These are phyloP conservation scores for Backusella tuberculispora DNA, from an alignment of 192 early-diverging fungal genomes.

Conservation along the genomic window DNA sequence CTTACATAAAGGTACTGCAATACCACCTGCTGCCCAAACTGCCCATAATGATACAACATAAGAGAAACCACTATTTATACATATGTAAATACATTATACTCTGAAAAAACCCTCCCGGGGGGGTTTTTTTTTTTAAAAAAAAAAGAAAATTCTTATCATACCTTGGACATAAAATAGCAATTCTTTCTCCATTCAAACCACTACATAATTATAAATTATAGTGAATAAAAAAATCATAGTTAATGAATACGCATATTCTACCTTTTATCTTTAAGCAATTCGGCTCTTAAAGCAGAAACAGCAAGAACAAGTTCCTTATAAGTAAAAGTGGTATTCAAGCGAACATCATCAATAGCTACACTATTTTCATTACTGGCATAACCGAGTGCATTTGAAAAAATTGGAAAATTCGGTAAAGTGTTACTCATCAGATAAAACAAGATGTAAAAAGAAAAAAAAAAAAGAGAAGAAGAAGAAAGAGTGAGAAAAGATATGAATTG, in stretches of 20 bases:
- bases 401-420: constrained; percentile 39
- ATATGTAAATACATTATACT: constrained; percentile 35
- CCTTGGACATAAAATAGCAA: constrained; percentile 51
- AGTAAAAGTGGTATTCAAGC: constrained; percentile 25
- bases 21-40: constrained; percentile 79
- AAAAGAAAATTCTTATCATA: neutral
- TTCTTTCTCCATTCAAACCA: constrained; percentile 35
- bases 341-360: constrained; percentile 41
- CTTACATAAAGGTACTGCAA: constrained; percentile 79
- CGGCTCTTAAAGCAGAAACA: constrained; percentile 27
- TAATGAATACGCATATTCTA: neutral
- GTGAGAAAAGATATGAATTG: constrained; percentile 2
- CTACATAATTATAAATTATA: neutral
- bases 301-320: constrained; percentile 42
- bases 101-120: neutral
- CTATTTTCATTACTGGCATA: constrained; percentile 30
- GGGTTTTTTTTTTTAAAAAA: neutral
- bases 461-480: neutral
- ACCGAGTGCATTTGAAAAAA: constrained; percentile 37
- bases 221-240: neutral
- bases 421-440: constrained; percentile 17
- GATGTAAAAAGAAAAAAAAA: constrained; percentile 1
- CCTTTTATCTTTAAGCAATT: constrained; percentile 33
- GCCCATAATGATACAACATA: constrained; percentile 74
- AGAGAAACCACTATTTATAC: constrained; percentile 61